Base-by-base conservation (phyloP, 1,284 basidiomycete species). In the Meira nashicola region DNA sequence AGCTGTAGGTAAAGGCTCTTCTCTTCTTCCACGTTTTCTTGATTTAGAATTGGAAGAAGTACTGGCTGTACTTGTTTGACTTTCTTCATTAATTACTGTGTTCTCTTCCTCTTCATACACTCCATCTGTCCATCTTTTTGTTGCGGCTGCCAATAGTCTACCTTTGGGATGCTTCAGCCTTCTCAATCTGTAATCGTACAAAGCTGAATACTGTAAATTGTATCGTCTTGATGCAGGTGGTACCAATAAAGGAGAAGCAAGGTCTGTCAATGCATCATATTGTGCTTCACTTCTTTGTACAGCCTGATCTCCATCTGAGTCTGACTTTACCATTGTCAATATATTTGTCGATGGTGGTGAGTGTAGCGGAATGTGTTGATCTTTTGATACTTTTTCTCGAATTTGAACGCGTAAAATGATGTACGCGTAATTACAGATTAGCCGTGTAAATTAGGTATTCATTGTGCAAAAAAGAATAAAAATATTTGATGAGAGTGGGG, bases 151-250 rank as follows among this genome's bases (percentile, higher is more conserved):
- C 12, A 72, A 57, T 43, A 77, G 64, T 39, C 74, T 65, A 41
- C 55, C 55, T 25, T 55, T 55, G 14, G 47, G 40, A 25, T 70
- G 67, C 37, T 68, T 68, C 48, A 78, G 68, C 46, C 68, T 66
- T 17, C 73, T 62, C 10, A 78, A 71, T n/a, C 76, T 66, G 54
- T 67, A 76, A 57, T 78, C 74, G 67, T 78, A 78, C 23, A 78
- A 60, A 44, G 74, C 66, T 12, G 76, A 73, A 53, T 65, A 78
- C 55, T 78, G 76, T 38, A 65, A 65, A 39, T 52, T 59, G 59
- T 76, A 78, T 1, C 63, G 60, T 21, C 74, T 60, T 14, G 68
- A 65, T 4, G 72, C 64, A 15, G 73, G 60, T 0, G 74, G 71
- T 1, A 74, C 62, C 8, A 65, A 47, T 39, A 76, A 67, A 37